Percentiles rank a stretch among this genome's conserved stretches.
phyloP scores from a whole-genome alignment of 164 flowering plant genomes.

The Vitis rupestris region DNA sequence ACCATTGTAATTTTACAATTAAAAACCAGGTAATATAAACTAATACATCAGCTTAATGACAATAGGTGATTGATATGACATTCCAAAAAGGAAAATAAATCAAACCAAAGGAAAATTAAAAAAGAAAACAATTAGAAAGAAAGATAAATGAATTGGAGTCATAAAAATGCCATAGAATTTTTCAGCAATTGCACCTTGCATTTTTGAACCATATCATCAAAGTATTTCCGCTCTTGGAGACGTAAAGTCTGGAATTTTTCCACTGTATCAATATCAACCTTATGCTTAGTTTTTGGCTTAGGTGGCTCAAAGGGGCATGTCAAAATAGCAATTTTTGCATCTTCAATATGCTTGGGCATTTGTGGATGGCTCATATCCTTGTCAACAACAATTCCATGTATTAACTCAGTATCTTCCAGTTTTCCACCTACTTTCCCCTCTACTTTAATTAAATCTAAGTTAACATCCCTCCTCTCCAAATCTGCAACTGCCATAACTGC shows the following conservation, averaged over 20 bases:
- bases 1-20: too few relatives aligned
- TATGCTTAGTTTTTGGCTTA: slow-evolving; percentile 99
- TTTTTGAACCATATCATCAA: slow-evolving; percentile 96
- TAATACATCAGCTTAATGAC: too few relatives aligned
- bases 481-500: slow-evolving; percentile 99
- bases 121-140: not conserved
- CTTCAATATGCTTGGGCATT: slow-evolving; percentile 92
- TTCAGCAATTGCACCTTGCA: slow-evolving; percentile 65
- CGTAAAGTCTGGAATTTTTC: slow-evolving; percentile 94
- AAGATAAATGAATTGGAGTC: not conserved
- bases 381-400: slow-evolving; percentile 91
- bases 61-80: too few relatives aligned
- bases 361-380: slow-evolving; percentile 99
- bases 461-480: slow-evolving; percentile 95
- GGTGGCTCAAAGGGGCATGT: slow-evolving; percentile 99
- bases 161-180: not conserved
- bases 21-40: too few relatives aligned
- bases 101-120: too few relatives aligned
- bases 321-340: slow-evolving; percentile 94
- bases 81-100: too few relatives aligned
- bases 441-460: slow-evolving; percentile 87
- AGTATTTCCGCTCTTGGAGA: slow-evolving; percentile 84
- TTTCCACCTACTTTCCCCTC: slow-evolving; percentile 99
- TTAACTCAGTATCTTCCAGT: slow-evolving; percentile 89
- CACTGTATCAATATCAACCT: slow-evolving; percentile 97